Conservation (phyloP, 805 yeast genomes). For the Wickerhamiella australiensis region DNA sequence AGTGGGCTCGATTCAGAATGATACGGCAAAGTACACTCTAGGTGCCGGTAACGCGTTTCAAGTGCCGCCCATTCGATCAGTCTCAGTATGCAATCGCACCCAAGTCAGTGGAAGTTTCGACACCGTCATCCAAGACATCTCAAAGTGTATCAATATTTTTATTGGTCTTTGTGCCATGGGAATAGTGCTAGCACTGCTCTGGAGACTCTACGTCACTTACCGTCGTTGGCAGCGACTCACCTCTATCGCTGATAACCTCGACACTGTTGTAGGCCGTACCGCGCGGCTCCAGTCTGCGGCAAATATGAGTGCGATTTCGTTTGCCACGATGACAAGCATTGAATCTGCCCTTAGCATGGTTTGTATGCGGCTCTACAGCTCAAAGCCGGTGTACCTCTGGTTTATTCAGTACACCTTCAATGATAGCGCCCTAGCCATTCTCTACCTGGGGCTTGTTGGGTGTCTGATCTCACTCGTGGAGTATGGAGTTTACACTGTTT, state of each 20-base stretch:
- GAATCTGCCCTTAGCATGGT: background rate
- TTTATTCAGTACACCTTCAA: constrained; percentile 41
- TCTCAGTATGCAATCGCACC: constrained; percentile 10
- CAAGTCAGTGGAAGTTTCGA: constrained; percentile 6
- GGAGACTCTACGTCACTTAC: constrained; percentile 10
- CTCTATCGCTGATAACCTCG: constrained; percentile 10
- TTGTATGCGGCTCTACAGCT: background rate
- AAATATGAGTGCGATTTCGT: constrained; percentile 8
- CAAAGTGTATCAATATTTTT: constrained; percentile 1
- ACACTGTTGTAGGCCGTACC: constrained; percentile 7
- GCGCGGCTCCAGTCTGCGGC: constrained; percentile 5
- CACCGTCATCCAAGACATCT: background rate
- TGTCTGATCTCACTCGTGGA: constrained; percentile 44
- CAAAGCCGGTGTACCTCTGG: constrained; percentile 31
- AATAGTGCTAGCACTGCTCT: constrained; percentile 9
- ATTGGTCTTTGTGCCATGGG: constrained; percentile 14
- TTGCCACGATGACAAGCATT: constrained; percentile 7
- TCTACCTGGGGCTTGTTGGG: constrained; percentile 49
- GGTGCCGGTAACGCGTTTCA: background rate
- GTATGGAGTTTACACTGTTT: constrained; percentile 28
- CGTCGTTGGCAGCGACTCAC: constrained; percentile 14
- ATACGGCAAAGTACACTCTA: too few species aligned
- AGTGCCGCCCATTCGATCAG: background rate
- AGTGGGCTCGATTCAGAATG: constrained; percentile 21
- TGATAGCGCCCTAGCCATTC: constrained; percentile 37